phyloP scores from a whole-genome alignment of 1,139 yeast species.

The Pichia kudriavzevii region DNA sequence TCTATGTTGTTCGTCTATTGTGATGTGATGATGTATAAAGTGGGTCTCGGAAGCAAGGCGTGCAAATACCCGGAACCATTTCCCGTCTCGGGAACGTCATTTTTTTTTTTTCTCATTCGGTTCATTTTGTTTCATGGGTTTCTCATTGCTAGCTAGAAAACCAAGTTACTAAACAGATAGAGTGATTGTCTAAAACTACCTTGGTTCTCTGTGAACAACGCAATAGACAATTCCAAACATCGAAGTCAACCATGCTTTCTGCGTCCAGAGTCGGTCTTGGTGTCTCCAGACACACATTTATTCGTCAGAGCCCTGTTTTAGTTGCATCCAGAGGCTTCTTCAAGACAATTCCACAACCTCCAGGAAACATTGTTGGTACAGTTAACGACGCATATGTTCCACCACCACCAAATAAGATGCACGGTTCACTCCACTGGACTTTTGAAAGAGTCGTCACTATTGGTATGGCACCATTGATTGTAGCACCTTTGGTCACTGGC shows the following conservation, averaged over 20 bases:
- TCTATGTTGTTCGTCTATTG: no score
- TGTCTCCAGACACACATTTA: slow-evolving; percentile 7
- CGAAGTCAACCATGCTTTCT: slow-evolving; percentile 9
- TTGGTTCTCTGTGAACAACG: no score
- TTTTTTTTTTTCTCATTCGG: no score
- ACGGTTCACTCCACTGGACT: slow-evolving; percentile 74
- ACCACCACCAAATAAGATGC: slow-evolving; percentile 47
- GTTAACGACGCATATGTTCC: slow-evolving; percentile 67
- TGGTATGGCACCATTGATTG: slow-evolving; percentile 59
- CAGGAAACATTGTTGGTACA: slow-evolving; percentile 62
- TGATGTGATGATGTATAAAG: no score
- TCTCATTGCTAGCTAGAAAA: no score
- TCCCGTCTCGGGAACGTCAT: no score
- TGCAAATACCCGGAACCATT: no score
- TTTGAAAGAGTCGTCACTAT: slow-evolving; percentile 53
- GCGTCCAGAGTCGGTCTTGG: slow-evolving; percentile 21
- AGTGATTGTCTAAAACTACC: no score
- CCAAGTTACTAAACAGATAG: no score
- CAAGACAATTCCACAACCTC: slow-evolving; percentile 63
- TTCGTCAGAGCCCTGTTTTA: no score
- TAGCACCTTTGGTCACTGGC: slow-evolving; percentile 56
- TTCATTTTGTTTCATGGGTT: no score
- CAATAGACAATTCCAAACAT: not conserved
- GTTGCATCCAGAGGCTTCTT: slow-evolving; percentile 30
- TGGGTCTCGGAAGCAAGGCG: no score